Conservation (phyloP, 176 grass and related monocot species). For the Cenchrus fungigraminus region DNA sequence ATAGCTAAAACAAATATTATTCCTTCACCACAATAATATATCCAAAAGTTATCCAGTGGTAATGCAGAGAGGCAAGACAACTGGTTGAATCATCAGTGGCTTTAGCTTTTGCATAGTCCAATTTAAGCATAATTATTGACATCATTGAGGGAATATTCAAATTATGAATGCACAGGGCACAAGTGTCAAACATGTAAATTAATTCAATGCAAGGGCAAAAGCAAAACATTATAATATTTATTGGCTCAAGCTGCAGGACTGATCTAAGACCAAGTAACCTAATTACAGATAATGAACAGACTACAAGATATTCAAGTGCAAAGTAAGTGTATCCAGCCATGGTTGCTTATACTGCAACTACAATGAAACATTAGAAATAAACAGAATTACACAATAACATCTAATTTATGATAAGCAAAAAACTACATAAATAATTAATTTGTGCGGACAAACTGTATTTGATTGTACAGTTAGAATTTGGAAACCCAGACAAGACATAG, state of each 20-base stretch:
- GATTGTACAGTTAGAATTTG: not conserved
- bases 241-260: not conserved
- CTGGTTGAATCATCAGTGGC: not conserved
- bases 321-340: not conserved
- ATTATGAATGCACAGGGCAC: not conserved
- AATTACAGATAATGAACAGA: not conserved
- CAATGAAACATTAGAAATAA: not conserved
- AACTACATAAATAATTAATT: not conserved
- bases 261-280: not conserved
- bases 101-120: not conserved
- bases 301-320: not conserved
- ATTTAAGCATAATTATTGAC: constrained; percentile 10
- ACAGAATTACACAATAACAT: not conserved
- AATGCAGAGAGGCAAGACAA: constrained; percentile 21
- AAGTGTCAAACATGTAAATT: not conserved
- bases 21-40: not conserved
- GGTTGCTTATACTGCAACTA: not conserved
- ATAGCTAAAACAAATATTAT: constrained; percentile 13
- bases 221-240: not conserved
- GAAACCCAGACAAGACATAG: not conserved
- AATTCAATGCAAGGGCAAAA: not conserved
- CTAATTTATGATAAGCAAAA: not conserved
- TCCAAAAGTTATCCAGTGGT: constrained; percentile 34
- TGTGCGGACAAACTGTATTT: not conserved
- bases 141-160: not conserved